Conservation (phyloP, 768 basidiomycete genomes). For the Tylopilus sp. region DNA sequence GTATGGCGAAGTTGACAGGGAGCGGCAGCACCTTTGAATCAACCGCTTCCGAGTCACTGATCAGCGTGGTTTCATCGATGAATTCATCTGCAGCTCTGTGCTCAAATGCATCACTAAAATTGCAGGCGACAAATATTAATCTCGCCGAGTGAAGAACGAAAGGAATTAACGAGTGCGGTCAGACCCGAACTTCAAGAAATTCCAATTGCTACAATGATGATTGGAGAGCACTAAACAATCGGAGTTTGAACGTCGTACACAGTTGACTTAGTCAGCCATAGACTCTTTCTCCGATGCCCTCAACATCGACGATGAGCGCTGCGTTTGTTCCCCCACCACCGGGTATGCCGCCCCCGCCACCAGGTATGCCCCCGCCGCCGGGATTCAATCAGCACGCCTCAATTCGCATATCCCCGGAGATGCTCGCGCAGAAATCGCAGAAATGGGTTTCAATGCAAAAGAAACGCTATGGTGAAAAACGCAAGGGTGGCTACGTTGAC, state of each 20-base stretch:
- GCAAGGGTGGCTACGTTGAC: slow-evolving; percentile 85
- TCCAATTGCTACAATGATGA: too few relatives aligned
- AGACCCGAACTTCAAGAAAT: too few relatives aligned
- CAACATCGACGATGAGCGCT: slow-evolving; percentile 33
- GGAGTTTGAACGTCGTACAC: slow-evolving; percentile 19
- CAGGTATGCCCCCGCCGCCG: slow-evolving; percentile 39
- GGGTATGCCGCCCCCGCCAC: slow-evolving; percentile 41
- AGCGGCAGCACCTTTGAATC: too few relatives aligned
- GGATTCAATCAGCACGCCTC: slow-evolving; percentile 31
- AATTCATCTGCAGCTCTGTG: too few relatives aligned
- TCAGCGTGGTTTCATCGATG: too few relatives aligned
- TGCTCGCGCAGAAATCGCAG: slow-evolving; percentile 86
- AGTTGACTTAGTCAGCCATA: slow-evolving; percentile 24
- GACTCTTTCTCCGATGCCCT: slow-evolving; percentile 24
- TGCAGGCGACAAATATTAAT: too few relatives aligned
- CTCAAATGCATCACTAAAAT: too few relatives aligned
- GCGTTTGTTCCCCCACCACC: slow-evolving; percentile 38
- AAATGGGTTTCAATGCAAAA: slow-evolving; percentile 96
- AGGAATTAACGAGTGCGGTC: too few relatives aligned
- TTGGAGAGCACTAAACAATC: too few relatives aligned
- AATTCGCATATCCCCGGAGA: slow-evolving; percentile 55
- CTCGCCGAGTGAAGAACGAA: too few relatives aligned
- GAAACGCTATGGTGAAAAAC: slow-evolving; percentile 88
- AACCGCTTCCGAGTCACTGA: too few relatives aligned
- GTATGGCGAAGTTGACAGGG: too few relatives aligned